Base-by-base conservation (phyloP, 2,329 filamentous ascomycete species). In the Colletotrichum tofieldiae region DNA sequence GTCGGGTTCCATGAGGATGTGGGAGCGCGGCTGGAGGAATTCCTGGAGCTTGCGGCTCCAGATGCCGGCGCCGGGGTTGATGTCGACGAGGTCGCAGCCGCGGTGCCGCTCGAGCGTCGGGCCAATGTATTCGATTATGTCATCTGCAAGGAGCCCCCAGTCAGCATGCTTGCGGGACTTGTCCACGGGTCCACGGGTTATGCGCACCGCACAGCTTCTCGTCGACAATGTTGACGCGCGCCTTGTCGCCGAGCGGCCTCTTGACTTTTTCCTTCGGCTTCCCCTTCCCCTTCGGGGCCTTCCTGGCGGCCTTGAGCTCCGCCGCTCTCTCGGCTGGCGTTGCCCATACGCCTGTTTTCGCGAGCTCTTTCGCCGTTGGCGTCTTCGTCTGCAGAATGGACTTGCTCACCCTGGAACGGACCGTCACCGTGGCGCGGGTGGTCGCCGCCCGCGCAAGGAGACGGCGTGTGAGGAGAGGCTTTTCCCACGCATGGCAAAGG, bases 1-100 rank as follows among this genome's bases (percentile, higher is more conserved):
- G 43, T 93, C 89, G 3, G 92, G 91, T 78, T 98, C 95, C 81
- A 98, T 87, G 52, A 99, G 86, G 55, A 98, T 84, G 83, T 99
- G 96, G 6, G 90, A 91, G 69, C 94, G 91, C 5, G 96, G 96
- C 77, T 94, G 84, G 9, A 99, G 85, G 56, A 88, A 84, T 0
- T 94, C 86, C 79, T 98, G 91, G 0, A 98, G 85, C 77, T 92
- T 93, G 37, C 86, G 85, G 43, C 95, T 97, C 90, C 93, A 96
- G 2, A 97, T 65, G 11, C 95, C 94, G 1, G 84, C 84, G 18
- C 95, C 95, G 0, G 96, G 96, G 80, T 95, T 94, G 67, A 98
- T 85, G 79, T 98, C 96, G 77, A 99, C 85, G 55, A 98, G 88
- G 77, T 97, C 95, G 82, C 95, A 95, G 65, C 94, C 93, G 61